phyloP scores from a whole-genome alignment of 495 filamentous ascomycete species.

The Xylaria flabelliformis region DNA sequence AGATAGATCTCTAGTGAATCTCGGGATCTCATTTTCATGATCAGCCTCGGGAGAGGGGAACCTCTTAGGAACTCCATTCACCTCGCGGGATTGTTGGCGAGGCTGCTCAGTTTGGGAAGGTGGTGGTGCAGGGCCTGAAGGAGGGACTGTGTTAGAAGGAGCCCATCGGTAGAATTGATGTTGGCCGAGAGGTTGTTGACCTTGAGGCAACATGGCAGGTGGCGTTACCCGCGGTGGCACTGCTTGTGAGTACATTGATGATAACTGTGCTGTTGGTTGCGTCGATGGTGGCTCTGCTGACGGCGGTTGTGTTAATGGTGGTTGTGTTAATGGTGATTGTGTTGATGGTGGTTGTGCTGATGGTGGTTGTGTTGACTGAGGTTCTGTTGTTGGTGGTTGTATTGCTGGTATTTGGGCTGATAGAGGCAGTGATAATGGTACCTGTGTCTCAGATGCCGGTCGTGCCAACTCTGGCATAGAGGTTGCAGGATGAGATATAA shows the following conservation, averaged over 20 bases:
- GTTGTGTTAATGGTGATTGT: background rate
- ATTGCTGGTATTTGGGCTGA: background rate
- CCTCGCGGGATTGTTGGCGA: background rate
- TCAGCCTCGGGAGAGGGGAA: slow-evolving; percentile 50
- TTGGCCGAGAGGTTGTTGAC: no score
- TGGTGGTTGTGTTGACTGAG: background rate
- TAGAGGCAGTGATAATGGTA: background rate
- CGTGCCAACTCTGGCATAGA: background rate
- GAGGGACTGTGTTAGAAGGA: background rate
- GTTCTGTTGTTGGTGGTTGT: background rate
- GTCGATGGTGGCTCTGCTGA: background rate
- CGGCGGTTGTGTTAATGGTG: background rate
- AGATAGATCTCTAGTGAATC: slow-evolving; percentile 50
- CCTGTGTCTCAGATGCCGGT: slow-evolving; percentile 46
- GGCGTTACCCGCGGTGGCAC: background rate
- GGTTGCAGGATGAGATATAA: slow-evolving; percentile 1
- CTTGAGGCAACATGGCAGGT: background rate
- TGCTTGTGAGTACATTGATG: background rate
- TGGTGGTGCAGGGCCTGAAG: background rate
- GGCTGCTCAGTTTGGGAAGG: background rate
- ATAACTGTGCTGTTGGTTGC: background rate
- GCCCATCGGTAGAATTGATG: background rate
- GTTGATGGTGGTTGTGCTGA: background rate
- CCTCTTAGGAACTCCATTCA: slow-evolving; percentile 27
- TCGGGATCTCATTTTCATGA: slow-evolving; percentile 45